Conservation (phyloP, 257 asterid genomes). For the Sherardia arvensis region DNA sequence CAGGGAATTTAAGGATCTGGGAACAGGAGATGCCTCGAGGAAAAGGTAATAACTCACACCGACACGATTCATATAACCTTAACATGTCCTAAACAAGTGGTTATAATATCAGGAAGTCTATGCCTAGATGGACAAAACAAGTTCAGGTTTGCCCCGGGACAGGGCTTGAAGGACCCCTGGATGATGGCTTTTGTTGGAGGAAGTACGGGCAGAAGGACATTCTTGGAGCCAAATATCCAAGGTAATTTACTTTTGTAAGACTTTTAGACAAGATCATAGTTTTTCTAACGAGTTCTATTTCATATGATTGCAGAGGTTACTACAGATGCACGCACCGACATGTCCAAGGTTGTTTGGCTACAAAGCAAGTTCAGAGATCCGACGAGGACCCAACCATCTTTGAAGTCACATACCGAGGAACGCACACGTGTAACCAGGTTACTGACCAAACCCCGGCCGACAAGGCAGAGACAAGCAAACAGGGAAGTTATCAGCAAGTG, state of each 20-base stretch:
- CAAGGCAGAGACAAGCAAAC: constrained; percentile 14
- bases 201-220: constrained; percentile 91
- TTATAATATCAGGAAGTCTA: constrained; percentile 22
- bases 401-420: constrained; percentile 32
- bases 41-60: constrained; percentile 38
- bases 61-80: not conserved
- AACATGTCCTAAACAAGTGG: not conserved
- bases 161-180: constrained; percentile 52
- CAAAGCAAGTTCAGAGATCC: constrained; percentile 37
- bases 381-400: constrained; percentile 34
- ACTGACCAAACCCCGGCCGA: constrained; percentile 12
- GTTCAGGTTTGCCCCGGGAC: constrained; percentile 34
- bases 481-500: constrained; percentile 11
- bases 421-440: constrained; percentile 32
- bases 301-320: constrained; percentile 30
- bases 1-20: constrained; percentile 35
- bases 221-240: constrained; percentile 75
- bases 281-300: not conserved
- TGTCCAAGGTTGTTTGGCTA: constrained; percentile 39
- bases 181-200: constrained; percentile 73
- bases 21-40: constrained; percentile 25
- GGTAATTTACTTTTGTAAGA: constrained; percentile 24
- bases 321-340: constrained; percentile 36
- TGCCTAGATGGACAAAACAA: constrained; percentile 41
- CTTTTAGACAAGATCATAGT: not conserved